Percentiles rank a stretch among this genome's conserved stretches.
These are phyloP conservation scores for Mariannaea elegans DNA, from an alignment of 2,329 filamentous ascomycete species.

Conservation along the genomic window DNA sequence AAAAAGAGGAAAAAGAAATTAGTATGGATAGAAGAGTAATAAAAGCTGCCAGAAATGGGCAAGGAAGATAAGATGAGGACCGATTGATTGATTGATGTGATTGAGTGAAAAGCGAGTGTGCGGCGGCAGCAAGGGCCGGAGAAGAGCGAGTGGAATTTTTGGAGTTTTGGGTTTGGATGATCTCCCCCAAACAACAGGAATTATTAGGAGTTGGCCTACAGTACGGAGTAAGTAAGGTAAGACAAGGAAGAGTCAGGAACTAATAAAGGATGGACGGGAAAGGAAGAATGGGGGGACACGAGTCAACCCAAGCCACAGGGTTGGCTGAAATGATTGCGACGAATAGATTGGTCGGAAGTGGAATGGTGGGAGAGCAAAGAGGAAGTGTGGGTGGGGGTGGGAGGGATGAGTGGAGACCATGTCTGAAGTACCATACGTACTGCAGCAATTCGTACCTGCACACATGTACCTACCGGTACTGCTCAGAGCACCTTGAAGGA, in stretches of 20 bases:
- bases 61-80: not conserved
- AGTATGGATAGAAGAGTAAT: not conserved
- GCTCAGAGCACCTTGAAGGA: too few relatives aligned
- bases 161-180: not conserved
- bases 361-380: conserved; percentile 11
- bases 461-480: too few relatives aligned
- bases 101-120: not conserved
- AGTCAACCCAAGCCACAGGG: conserved; percentile 22
- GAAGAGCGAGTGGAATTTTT: not conserved
- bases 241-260: not conserved
- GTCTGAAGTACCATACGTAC: too few relatives aligned
- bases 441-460: too few relatives aligned
- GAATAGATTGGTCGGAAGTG: conserved; percentile 29
- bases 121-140: not conserved
- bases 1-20: conserved; percentile 3
- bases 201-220: too few relatives aligned
- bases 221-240: too few relatives aligned
- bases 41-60: not conserved
- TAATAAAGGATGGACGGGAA: not conserved
- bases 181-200: not conserved
- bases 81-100: not conserved
- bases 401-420: conserved; percentile 6
- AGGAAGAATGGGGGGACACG: conserved; percentile 24
- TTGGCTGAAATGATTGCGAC: conserved; percentile 23
- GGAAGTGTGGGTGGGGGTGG: not conserved